phyloP scores from a whole-genome alignment of 2,329 filamentous ascomycete genomes.

The Chaetothyriales sp. region DNA sequence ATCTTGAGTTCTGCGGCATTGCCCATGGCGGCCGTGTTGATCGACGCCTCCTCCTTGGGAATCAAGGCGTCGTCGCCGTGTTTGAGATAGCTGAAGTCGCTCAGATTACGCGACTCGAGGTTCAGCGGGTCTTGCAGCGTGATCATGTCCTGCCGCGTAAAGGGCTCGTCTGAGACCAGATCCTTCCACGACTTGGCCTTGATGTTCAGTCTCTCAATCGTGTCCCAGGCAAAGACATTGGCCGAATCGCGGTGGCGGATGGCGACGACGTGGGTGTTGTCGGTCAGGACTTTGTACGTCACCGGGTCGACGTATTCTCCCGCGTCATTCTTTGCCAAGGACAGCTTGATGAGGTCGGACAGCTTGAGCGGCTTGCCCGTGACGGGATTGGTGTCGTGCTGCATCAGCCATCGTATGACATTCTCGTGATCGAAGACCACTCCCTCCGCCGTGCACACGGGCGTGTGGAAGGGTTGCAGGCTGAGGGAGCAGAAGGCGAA shows the following conservation, averaged over 20 bases:
- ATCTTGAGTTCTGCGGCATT: conserved; percentile 57
- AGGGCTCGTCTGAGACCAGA: conserved; percentile 73
- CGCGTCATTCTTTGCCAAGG: conserved; percentile 83
- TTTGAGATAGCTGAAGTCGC: conserved; percentile 75
- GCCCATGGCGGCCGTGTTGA: conserved; percentile 71
- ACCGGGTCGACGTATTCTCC: conserved; percentile 91
- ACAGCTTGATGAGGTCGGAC: conserved; percentile 75
- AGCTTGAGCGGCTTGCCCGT: conserved; percentile 65
- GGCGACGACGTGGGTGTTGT: conserved; percentile 94
- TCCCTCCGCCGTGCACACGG: conserved; percentile 76
- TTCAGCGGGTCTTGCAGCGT: conserved; percentile 94
- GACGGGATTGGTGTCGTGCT: conserved; percentile 84
- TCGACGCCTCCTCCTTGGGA: conserved; percentile 57
- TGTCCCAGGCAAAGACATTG: conserved; percentile 95
- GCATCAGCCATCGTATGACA: conserved; percentile 86
- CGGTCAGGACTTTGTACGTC: conserved; percentile 92
- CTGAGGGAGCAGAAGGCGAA: conserved; percentile 98
- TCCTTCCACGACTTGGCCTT: conserved; percentile 95
- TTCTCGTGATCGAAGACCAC: conserved; percentile 93
- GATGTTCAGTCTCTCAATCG: conserved; percentile 86
- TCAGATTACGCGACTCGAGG: conserved; percentile 65
- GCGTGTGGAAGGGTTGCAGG: conserved; percentile 86
- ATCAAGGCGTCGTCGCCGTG: conserved; percentile 57
- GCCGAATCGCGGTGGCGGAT: conserved; percentile 66
- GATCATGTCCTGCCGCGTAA: conserved; percentile 82